phyloP scores from a whole-genome alignment of 768 basidiomycete genomes.

The Pleurotus cornucopiae region DNA sequence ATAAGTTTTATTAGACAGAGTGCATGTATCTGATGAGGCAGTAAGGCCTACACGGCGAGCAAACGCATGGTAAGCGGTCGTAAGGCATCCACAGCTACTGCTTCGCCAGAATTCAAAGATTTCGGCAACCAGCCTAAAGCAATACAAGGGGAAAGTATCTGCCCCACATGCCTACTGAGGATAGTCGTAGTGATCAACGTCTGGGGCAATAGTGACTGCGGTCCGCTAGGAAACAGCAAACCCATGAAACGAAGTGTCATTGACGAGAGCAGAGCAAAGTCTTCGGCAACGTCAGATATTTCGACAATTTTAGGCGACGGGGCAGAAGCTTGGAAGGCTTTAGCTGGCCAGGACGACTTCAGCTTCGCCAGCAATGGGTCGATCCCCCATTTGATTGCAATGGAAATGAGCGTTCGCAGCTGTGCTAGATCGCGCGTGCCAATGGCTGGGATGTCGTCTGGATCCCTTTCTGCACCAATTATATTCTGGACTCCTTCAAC shows the following conservation, averaged over 20 bases:
- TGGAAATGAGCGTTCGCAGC: constrained; percentile 59
- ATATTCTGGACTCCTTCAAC: constrained; percentile 44
- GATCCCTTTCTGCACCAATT: constrained; percentile 24
- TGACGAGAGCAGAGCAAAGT: constrained; percentile 39
- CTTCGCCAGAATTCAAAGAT: constrained; percentile 30
- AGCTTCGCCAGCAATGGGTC: constrained; percentile 48
- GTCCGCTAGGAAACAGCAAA: constrained; percentile 51
- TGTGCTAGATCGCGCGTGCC: constrained; percentile 65
- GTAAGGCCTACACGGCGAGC: constrained; percentile 52
- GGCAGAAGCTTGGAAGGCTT: constrained; percentile 12
- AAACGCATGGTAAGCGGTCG: constrained; percentile 53
- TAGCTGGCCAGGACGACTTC: constrained; percentile 33
- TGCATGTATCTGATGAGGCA: constrained; percentile 6
- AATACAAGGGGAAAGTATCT: constrained; percentile 57
- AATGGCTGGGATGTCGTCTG: constrained; percentile 30
- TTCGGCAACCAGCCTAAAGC: constrained; percentile 74
- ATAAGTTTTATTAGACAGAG: constrained; percentile 8
- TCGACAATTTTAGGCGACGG: constrained; percentile 38
- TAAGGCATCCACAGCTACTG: constrained; percentile 39
- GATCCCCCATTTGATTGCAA: constrained; percentile 71
- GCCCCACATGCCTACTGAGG: constrained; percentile 47
- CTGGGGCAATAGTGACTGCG: constrained; percentile 42
- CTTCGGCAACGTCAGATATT: constrained; percentile 34
- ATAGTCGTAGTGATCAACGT: constrained; percentile 61
- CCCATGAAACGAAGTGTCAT: constrained; percentile 39